Conservation (phyloP, 371 early-diverging fungal genomes). For the Synchytrium microbalum region DNA sequence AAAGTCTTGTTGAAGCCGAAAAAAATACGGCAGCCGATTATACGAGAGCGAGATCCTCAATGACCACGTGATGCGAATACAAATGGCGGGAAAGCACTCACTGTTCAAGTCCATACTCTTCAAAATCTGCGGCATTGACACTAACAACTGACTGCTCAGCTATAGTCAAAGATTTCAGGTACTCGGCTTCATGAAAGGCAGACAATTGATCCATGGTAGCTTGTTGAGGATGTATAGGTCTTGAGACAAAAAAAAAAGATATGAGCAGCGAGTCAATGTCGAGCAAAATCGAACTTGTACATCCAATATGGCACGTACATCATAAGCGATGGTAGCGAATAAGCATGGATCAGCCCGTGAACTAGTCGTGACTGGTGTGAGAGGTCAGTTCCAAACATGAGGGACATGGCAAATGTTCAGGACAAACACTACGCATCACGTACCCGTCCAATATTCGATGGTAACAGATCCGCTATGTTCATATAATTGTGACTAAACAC, state of each 20-base stretch:
- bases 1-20: conserved; percentile 3
- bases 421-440: background rate
- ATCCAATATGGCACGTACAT: background rate
- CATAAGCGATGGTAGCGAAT: background rate
- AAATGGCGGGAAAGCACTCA: conserved; percentile 3
- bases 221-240: background rate
- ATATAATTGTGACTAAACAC: background rate
- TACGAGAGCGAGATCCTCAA: too few relatives aligned
- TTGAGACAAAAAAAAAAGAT: too few relatives aligned
- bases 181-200: conserved; percentile 4
- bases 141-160: background rate
- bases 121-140: background rate
- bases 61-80: too few relatives aligned
- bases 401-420: background rate
- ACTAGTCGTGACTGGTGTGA: conserved; percentile 5
- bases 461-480: background rate
- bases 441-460: background rate
- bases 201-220: conserved; percentile 4
- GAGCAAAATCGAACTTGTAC: background rate
- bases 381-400: background rate
- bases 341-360: conserved; percentile 2
- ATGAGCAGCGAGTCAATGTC: background rate
- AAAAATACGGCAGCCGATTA: too few relatives aligned
- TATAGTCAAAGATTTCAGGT: background rate
- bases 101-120: conserved; percentile 4